phyloP scores from a whole-genome alignment of 225 moss, liverwort and hornwort genomes.

The Sphagnum tenellum region DNA sequence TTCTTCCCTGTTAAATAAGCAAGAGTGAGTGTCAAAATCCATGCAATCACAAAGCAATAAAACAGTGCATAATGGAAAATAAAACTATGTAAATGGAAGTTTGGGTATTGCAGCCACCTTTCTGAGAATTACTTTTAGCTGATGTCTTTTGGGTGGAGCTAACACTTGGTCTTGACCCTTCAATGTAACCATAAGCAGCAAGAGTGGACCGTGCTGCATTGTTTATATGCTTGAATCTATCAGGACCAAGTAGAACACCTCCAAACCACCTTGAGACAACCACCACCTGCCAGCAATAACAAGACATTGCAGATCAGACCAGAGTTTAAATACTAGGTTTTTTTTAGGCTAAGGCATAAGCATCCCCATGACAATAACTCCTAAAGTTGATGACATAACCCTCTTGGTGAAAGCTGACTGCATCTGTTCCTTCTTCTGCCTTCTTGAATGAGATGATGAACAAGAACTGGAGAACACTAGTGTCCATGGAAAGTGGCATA shows the following conservation, averaged over 20 bases:
- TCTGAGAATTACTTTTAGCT: constrained; percentile 3
- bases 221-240: constrained; percentile 90
- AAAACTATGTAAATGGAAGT: neutral
- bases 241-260: constrained; percentile 72
- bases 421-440: too few species aligned
- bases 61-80: neutral
- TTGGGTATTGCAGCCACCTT: neutral
- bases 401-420: too few species aligned
- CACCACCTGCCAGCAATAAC: constrained; percentile 27
- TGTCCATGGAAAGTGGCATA: constrained; percentile 6
- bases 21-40: neutral
- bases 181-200: constrained; percentile 47
- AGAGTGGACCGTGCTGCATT: constrained; percentile 74
- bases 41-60: neutral
- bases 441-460: too few species aligned
- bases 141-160: neutral
- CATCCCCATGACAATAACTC: too few species aligned
- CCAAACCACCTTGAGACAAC: constrained; percentile 89
- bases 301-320: too few species aligned
- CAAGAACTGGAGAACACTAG: too few species aligned
- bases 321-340: too few species aligned
- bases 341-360: too few species aligned
- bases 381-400: too few species aligned
- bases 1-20: neutral
- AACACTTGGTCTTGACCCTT: neutral